Conservation (phyloP, 2,329 filamentous ascomycete species). For the Aspergillus neotritici region DNA sequence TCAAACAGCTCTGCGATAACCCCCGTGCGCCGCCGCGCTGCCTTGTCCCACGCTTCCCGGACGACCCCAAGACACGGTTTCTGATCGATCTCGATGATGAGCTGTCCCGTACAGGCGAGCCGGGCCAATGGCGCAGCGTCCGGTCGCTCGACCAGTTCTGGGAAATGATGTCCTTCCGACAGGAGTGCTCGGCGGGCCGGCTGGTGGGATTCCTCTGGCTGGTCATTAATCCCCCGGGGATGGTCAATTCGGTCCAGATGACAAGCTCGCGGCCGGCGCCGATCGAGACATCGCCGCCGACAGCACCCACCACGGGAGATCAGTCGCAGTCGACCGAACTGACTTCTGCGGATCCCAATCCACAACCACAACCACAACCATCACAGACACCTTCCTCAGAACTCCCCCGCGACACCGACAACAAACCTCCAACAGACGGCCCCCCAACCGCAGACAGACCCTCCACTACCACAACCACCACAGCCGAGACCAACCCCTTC, state of each 20-base stretch:
- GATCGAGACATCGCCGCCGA: conserved; percentile 5
- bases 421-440: not conserved
- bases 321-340: too few relatives aligned
- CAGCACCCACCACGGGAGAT: not conserved
- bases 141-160: conserved; percentile 86
- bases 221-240: conserved; percentile 62
- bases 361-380: not conserved
- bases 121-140: conserved; percentile 72
- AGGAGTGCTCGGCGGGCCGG: conserved; percentile 89
- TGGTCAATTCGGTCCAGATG: conserved; percentile 33
- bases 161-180: conserved; percentile 96
- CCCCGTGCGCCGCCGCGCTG: conserved; percentile 70
- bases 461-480: conserved; percentile 6
- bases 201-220: conserved; percentile 95
- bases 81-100: conserved; percentile 85
- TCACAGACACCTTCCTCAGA: not conserved
- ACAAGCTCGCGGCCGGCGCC: conserved; percentile 19
- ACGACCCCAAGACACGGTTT: conserved; percentile 90
- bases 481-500: conserved; percentile 24
- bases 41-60: conserved; percentile 83
- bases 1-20: conserved; percentile 65
- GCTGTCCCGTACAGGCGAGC: conserved; percentile 42
- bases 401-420: not conserved
- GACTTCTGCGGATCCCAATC: not conserved
- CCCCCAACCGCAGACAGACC: not conserved